Conservation (phyloP, 139 green algal genomes). For the Chlamydomonas incerta region DNA sequence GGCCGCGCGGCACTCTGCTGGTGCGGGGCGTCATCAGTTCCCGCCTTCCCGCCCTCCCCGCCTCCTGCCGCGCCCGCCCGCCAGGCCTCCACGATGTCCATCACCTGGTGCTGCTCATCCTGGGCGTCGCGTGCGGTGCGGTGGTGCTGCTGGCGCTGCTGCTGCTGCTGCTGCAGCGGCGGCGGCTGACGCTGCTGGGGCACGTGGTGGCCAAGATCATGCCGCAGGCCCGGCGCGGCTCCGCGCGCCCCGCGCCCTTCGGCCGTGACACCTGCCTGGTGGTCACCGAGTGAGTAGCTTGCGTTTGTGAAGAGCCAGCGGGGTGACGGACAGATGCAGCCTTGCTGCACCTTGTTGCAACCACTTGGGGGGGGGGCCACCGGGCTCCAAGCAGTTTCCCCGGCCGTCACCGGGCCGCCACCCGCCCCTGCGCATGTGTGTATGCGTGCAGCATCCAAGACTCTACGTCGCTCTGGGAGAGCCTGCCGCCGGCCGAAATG, state of each 20-base stretch:
- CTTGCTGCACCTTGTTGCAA: too few species aligned
- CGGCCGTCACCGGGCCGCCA: too few species aligned
- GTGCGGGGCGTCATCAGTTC: too few species aligned
- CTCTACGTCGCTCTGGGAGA: slow-evolving; percentile 33
- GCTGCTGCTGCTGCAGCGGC: slow-evolving; percentile 4
- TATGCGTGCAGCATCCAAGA: slow-evolving; percentile 17
- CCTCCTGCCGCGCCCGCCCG: too few species aligned
- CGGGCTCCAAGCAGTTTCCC: too few species aligned
- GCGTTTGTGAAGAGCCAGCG: too few species aligned
- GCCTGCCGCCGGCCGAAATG: slow-evolving; percentile 24
- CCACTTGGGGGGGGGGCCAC: too few species aligned
- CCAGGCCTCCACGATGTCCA: background rate
- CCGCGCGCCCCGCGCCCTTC: background rate
- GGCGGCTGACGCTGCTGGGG: slow-evolving; percentile 8
- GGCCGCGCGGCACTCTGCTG: too few species aligned
- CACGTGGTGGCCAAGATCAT: background rate
- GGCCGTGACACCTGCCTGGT: background rate
- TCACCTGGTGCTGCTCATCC: too few species aligned
- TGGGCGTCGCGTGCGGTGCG: background rate
- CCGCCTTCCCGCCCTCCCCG: too few species aligned
- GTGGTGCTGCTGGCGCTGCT: background rate
- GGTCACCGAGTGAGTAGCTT: background rate
- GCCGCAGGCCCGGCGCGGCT: background rate
- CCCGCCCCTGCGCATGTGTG: background rate
- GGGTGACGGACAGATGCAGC: too few species aligned